Percentiles rank a stretch among this genome's conserved stretches.
These are phyloP conservation scores for Lolium perenne DNA, from an alignment of 176 grass and related monocot genomes.

Conservation along the genomic window DNA sequence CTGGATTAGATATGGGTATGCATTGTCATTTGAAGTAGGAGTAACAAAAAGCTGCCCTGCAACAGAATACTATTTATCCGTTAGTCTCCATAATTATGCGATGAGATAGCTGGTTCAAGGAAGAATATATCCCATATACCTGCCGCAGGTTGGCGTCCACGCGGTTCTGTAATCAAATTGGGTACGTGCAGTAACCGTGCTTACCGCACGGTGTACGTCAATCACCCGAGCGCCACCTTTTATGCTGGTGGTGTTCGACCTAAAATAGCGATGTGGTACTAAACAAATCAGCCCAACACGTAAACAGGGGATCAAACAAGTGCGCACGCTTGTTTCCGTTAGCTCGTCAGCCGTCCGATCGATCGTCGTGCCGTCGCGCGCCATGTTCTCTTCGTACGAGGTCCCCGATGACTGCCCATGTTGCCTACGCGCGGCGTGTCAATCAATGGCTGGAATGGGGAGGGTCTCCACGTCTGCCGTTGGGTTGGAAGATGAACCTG, in stretches of 20 bases:
- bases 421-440: too few species aligned
- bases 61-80: not conserved
- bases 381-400: too few species aligned
- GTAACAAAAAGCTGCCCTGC: not conserved
- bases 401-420: too few species aligned
- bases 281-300: not conserved
- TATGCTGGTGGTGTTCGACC: not conserved
- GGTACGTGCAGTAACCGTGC: conserved; percentile 9
- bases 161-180: not conserved
- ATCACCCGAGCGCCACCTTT: not conserved
- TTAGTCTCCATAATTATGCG: not conserved
- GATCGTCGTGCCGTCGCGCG: too few species aligned
- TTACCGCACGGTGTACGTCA: not conserved
- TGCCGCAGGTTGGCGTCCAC: not conserved
- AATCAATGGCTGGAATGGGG: too few species aligned
- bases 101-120: not conserved
- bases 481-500: too few species aligned
- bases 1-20: too few species aligned
- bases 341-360: too few species aligned
- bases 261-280: not conserved
- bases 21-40: too few species aligned
- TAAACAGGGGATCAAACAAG: not conserved
- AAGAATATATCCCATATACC: not conserved
- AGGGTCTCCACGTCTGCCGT: too few species aligned
- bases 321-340: too few species aligned